These are phyloP conservation scores for Monosporascus sp. DNA, from an alignment of 2,329 filamentous ascomycete genomes.

Conservation along the genomic window DNA sequence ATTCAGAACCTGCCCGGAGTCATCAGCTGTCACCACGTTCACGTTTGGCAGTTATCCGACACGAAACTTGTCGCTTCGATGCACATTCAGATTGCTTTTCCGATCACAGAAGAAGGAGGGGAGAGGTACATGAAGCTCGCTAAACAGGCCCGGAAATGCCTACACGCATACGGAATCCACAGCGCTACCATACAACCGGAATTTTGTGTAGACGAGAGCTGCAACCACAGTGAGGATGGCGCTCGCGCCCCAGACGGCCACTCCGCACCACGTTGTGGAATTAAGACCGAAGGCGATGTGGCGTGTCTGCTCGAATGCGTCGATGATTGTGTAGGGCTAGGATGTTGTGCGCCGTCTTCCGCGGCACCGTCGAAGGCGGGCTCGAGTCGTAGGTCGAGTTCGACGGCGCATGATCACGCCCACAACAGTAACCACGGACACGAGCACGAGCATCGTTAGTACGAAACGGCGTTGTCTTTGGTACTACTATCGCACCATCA, in stretches of 20 bases:
- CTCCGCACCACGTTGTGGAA: slow-evolving; percentile 10
- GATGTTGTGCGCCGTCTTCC: slow-evolving; percentile 34
- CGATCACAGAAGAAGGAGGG: slow-evolving; percentile 74
- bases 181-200: slow-evolving; percentile 97
- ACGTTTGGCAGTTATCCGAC: slow-evolving; percentile 96
- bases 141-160: slow-evolving; percentile 73
- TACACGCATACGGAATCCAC: slow-evolving; percentile 95
- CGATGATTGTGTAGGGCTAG: slow-evolving; percentile 40
- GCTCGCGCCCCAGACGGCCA: slow-evolving; percentile 18
- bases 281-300: slow-evolving; percentile 17
- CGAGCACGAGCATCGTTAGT: slow-evolving; percentile 1
- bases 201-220: slow-evolving; percentile 55
- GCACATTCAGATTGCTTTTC: slow-evolving; percentile 88
- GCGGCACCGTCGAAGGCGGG: slow-evolving; percentile 22
- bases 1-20: slow-evolving; percentile 82
- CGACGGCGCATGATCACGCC: slow-evolving; percentile 25
- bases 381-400: slow-evolving; percentile 28
- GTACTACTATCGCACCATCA: no score
- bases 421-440: slow-evolving; percentile 8
- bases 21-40: slow-evolving; percentile 87
- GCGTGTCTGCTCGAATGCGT: slow-evolving; percentile 49
- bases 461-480: no score
- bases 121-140: slow-evolving; percentile 88
- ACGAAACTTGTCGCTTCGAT: slow-evolving; percentile 90
- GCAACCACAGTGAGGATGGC: slow-evolving; percentile 31